These are phyloP conservation scores for Cladorrhinum sp. DNA, from an alignment of 2,329 filamentous ascomycete genomes.

Conservation along the genomic window DNA sequence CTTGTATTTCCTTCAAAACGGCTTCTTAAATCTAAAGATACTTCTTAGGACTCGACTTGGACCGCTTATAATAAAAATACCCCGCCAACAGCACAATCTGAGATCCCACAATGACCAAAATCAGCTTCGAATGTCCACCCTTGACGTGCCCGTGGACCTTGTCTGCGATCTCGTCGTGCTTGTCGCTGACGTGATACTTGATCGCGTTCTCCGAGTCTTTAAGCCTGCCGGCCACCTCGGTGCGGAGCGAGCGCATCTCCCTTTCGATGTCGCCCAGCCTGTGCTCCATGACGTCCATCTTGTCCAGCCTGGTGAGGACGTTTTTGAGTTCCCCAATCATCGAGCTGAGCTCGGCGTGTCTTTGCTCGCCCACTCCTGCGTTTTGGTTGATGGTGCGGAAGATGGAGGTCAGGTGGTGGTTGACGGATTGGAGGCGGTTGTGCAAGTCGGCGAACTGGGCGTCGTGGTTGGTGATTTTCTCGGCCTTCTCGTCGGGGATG, in stretches of 20 bases:
- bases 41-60: slow-evolving; percentile 82
- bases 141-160: slow-evolving; percentile 45
- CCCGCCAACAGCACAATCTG: slow-evolving; percentile 67
- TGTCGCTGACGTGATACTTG: slow-evolving; percentile 48
- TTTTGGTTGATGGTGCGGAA: slow-evolving; percentile 55
- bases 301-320: slow-evolving; percentile 42
- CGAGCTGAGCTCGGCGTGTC: slow-evolving; percentile 52
- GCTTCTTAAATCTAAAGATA: slow-evolving; percentile 59
- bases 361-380: slow-evolving; percentile 51
- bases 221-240: slow-evolving; percentile 50
- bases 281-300: slow-evolving; percentile 26
- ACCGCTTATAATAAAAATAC: slow-evolving; percentile 78
- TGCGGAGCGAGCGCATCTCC: slow-evolving; percentile 57
- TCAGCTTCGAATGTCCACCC: slow-evolving; percentile 51
- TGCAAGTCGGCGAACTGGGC: slow-evolving; percentile 80
- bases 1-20: not conserved
- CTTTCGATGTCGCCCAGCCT: slow-evolving; percentile 51
- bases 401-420: slow-evolving; percentile 64
- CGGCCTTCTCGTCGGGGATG: slow-evolving; percentile 47
- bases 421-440: slow-evolving; percentile 72
- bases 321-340: slow-evolving; percentile 47
- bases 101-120: slow-evolving; percentile 70
- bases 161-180: slow-evolving; percentile 47
- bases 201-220: slow-evolving; percentile 50
- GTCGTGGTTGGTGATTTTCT: slow-evolving; percentile 47